Evolutionary conservation across 108 stramenopile species (phyloP).

Genomic region (Pseudonitzschia pungens): DNA sequence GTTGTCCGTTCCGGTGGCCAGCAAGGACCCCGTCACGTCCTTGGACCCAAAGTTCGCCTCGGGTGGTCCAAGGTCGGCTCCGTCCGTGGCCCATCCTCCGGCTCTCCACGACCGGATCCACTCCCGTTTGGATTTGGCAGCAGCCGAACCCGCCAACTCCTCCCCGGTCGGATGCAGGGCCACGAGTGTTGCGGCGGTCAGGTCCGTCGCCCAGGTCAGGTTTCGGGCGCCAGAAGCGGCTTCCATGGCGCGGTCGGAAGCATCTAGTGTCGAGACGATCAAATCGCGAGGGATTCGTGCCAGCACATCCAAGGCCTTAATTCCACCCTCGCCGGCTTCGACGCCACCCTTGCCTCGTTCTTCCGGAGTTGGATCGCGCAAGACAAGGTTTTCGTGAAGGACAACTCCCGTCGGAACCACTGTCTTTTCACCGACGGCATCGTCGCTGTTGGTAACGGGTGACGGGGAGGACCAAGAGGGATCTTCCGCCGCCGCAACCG

Average conservation of each 20-base stretch:
- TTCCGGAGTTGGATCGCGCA: conserved; percentile 20
- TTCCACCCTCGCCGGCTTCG: neutral
- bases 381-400: conserved; percentile 12
- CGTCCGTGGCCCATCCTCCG: conserved; percentile 34
- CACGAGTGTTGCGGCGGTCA: conserved; percentile 28
- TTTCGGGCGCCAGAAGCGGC: conserved; percentile 23
- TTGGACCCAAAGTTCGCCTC: conserved; percentile 21
- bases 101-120: conserved; percentile 32
- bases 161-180: conserved; percentile 35
- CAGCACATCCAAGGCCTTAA: conserved; percentile 31
- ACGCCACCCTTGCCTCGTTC: conserved; percentile 39
- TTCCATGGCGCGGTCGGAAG: conserved; percentile 29
- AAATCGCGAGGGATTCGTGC: conserved; percentile 28
- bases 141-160: conserved; percentile 6
- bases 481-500: neutral
- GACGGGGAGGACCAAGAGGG: neutral
- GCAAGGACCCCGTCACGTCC: conserved; percentile 20
- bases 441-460: neutral
- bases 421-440: neutral
- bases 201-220: conserved; percentile 31
- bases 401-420: neutral
- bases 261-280: conserved; percentile 24
- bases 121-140: neutral
- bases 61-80: conserved; percentile 28
- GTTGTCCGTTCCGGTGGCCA: conserved; percentile 32